Evolutionary conservation across 768 basidiomycete species (phyloP).

Genomic region (Suillus plorans): DNA sequence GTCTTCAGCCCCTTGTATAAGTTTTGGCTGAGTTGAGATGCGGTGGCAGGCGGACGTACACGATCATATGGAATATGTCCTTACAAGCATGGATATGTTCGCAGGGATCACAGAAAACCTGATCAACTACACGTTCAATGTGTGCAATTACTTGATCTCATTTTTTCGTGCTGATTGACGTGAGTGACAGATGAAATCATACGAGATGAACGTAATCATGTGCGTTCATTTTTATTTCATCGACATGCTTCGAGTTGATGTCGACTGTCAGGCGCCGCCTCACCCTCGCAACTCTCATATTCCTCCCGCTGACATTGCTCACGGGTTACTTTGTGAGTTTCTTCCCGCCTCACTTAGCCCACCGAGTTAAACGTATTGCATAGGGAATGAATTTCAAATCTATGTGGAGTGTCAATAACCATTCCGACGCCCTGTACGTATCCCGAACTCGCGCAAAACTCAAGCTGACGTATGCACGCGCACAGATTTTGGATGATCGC

Average conservation of each 20-base stretch:
- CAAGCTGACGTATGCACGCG: slow-evolving; percentile 16
- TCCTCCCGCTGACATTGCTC: slow-evolving; percentile 66
- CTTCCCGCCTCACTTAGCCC: background rate
- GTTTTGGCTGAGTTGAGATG: slow-evolving; percentile 1
- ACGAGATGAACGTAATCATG: slow-evolving; percentile 79
- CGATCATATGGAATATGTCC: slow-evolving; percentile 75
- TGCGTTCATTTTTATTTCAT: slow-evolving; percentile 25
- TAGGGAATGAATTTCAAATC: slow-evolving; percentile 66
- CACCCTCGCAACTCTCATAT: slow-evolving; percentile 69
- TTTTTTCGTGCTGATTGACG: background rate
- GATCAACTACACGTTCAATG: slow-evolving; percentile 75
- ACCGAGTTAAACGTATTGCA: slow-evolving; percentile 20
- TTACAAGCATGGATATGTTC: slow-evolving; percentile 73
- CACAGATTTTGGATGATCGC: slow-evolving; percentile 68
- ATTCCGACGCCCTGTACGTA: slow-evolving; percentile 49
- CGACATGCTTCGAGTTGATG: slow-evolving; percentile 1
- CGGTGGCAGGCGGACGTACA: slow-evolving; percentile 60
- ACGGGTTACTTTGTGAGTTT: slow-evolving; percentile 69
- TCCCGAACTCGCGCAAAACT: background rate
- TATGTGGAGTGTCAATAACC: slow-evolving; percentile 49
- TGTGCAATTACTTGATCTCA: slow-evolving; percentile 29
- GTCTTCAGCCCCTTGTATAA: background rate
- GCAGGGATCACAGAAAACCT: slow-evolving; percentile 67
- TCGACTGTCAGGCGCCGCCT: slow-evolving; percentile 51
- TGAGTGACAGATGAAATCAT: slow-evolving; percentile 56